Conservation (phyloP, 2,329 filamentous ascomycete genomes). For the Talaromyces sp. region DNA sequence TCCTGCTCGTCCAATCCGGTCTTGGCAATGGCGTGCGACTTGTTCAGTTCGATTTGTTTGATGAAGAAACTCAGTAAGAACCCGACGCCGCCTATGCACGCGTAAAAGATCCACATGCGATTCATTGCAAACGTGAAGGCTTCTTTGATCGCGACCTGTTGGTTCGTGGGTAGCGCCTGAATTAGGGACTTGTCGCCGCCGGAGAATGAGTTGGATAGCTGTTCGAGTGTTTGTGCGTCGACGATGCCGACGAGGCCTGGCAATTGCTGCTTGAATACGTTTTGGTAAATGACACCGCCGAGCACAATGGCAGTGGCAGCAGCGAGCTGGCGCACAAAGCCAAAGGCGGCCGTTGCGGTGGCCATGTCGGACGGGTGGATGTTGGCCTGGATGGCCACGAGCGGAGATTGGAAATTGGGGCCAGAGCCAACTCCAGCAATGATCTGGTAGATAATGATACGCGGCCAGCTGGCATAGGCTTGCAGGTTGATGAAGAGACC, state of each 20-base stretch:
- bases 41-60: slow-evolving; percentile 33
- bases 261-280: slow-evolving; percentile 31
- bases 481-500: slow-evolving; percentile 60
- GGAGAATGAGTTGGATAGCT: slow-evolving; percentile 28
- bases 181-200: slow-evolving; percentile 32
- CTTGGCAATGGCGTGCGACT: slow-evolving; percentile 39
- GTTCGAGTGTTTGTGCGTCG: slow-evolving; percentile 22
- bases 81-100: slow-evolving; percentile 30
- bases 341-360: slow-evolving; percentile 58
- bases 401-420: slow-evolving; percentile 58
- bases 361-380: slow-evolving; percentile 59
- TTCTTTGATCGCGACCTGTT: slow-evolving; percentile 34
- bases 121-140: slow-evolving; percentile 41
- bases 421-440: slow-evolving; percentile 59
- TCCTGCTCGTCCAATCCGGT: slow-evolving; percentile 44
- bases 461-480: slow-evolving; percentile 49
- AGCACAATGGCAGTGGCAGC: slow-evolving; percentile 57
- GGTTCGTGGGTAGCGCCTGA: slow-evolving; percentile 24
- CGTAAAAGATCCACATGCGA: slow-evolving; percentile 51
- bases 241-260: slow-evolving; percentile 24
- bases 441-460: slow-evolving; percentile 53
- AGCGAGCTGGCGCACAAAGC: slow-evolving; percentile 56
- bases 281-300: slow-evolving; percentile 48
- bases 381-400: slow-evolving; percentile 61
- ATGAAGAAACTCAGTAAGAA: slow-evolving; percentile 39